These are phyloP conservation scores for Trametes coccinea DNA, from an alignment of 768 basidiomycete genomes.

Conservation along the genomic window DNA sequence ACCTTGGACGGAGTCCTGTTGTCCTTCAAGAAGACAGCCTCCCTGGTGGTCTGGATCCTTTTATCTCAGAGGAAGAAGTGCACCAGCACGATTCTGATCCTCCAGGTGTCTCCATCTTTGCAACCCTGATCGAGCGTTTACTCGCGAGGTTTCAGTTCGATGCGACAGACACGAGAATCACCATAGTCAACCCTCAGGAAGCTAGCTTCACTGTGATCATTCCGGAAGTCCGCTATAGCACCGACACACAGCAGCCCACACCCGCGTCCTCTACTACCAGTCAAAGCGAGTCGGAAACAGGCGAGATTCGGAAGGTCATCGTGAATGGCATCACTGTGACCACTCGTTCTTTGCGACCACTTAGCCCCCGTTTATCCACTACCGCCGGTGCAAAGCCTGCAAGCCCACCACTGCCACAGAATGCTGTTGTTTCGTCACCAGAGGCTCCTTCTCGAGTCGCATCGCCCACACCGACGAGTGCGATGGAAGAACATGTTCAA, in stretches of 20 bases:
- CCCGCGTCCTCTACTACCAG: background rate
- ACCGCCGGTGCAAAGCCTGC: background rate
- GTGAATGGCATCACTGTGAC: conserved; percentile 60
- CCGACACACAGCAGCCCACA: conserved; percentile 34
- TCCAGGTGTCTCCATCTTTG: conserved; percentile 77
- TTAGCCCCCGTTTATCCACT: conserved; percentile 12
- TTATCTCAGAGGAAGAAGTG: conserved; percentile 45
- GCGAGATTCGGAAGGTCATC: conserved; percentile 49
- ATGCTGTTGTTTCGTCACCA: conserved; percentile 15
- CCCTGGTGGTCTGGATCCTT: conserved; percentile 71
- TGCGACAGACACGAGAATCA: conserved; percentile 65
- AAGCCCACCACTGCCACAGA: conserved; percentile 18
- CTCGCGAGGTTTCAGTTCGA: conserved; percentile 80
- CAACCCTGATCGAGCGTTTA: conserved; percentile 75
- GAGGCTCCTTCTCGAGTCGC: conserved; percentile 28
- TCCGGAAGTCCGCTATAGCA: conserved; percentile 58
- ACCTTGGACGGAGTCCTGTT: conserved; percentile 32
- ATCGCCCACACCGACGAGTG: conserved; percentile 6
- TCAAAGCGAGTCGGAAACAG: background rate
- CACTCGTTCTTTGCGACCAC: conserved; percentile 43
- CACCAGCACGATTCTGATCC: conserved; percentile 55
- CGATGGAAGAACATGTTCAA: no score
- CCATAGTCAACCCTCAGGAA: conserved; percentile 63
- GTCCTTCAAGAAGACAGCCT: conserved; percentile 40
- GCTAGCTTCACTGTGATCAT: conserved; percentile 62